Base-by-base conservation (phyloP, 1,139 yeast genomes). In the Kurtzmaniella quercitrusa region DNA sequence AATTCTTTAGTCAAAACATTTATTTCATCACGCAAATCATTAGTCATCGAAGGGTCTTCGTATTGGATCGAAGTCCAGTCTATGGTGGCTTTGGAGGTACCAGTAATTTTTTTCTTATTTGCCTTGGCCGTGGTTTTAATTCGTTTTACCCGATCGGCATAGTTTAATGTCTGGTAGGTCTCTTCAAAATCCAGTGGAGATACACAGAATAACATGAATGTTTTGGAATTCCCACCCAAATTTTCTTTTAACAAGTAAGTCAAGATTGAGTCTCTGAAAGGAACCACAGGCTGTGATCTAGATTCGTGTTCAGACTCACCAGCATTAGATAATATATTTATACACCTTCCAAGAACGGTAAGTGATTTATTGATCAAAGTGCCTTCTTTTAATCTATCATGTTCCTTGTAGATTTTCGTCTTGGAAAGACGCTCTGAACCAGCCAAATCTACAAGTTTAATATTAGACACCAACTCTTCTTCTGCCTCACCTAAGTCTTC, bases 131-230 rank as follows among this genome's bases (percentile, higher is more conserved):
- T 61, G 16, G 88, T 83, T 47, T 75, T 74, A 50, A 86, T 85
- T 50, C 71, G 72, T 55, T 85, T 84, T 2, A 88, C 93, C 46
- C 84, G 79, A 35, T 80, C 82, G 1, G 94, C 94, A 55, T 86
- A 86, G 46, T 88, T 69, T 45, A 86, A 65, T 0, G 95, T 86
- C 36, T 86, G 84, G 48, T 78, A 61, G 0, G 88, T 81, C 52
- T 86, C 95, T 18, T 85, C 93, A 53, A 78, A 79, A 55, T 82
- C 88, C 12, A 85, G 69, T 0, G 95, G 91, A 0, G 91, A 81
- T 1, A 85, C 67, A 56, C 91, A 84, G 33, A 87, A 87, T 7
- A 84, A 69, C 91, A 84, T 84, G 35, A 80, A 80, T 1, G 88
- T 84, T 53, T 81, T 82, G 20, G 88, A 80, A 53, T 84, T 84